A percentile compares a stretch with the other conserved stretches of the same genome.
Conservation (phyloP, 306 rosid genomes). For the Corylus heterophylla region DNA sequence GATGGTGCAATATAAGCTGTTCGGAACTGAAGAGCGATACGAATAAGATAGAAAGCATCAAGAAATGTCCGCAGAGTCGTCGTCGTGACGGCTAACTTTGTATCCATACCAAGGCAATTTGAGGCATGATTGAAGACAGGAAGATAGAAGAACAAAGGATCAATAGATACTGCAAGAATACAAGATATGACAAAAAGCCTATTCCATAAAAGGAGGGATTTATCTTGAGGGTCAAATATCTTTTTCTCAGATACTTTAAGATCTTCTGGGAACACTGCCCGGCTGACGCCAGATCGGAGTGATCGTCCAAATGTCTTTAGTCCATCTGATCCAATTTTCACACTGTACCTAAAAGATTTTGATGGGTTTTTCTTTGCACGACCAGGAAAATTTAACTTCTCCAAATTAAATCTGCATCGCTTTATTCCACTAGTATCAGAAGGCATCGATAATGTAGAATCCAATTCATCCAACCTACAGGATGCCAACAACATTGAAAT, state of each 20-base stretch:
- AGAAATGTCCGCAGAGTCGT: constrained; percentile 49
- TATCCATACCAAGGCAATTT: constrained; percentile 75
- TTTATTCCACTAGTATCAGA: constrained; percentile 52
- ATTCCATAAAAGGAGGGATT: constrained; percentile 74
- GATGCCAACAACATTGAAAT: constrained; percentile 17
- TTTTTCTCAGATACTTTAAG: constrained; percentile 65
- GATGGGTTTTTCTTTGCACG: constrained; percentile 47
- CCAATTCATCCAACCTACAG: constrained; percentile 72
- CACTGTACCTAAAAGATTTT: constrained; percentile 51
- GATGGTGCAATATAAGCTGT: constrained; percentile 92
- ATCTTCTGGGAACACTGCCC: constrained; percentile 77
- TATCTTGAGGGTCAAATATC: constrained; percentile 82
- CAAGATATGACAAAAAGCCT: constrained; percentile 76
- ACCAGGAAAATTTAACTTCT: constrained; percentile 39
- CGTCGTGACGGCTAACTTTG: constrained; percentile 44
- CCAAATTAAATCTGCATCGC: constrained; percentile 50
- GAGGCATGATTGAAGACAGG: constrained; percentile 68
- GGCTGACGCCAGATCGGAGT: constrained; percentile 56
- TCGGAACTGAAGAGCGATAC: constrained; percentile 71
- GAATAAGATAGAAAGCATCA: constrained; percentile 64
- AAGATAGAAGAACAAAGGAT: constrained; percentile 86
- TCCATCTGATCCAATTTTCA: constrained; percentile 75
- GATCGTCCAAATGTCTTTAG: constrained; percentile 68
- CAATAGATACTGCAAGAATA: constrained; percentile 72
- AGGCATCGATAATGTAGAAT: constrained; percentile 43